Evolutionary conservation across 345 rosid genomes (phyloP).

Genomic region (Syzygium jambos): DNA sequence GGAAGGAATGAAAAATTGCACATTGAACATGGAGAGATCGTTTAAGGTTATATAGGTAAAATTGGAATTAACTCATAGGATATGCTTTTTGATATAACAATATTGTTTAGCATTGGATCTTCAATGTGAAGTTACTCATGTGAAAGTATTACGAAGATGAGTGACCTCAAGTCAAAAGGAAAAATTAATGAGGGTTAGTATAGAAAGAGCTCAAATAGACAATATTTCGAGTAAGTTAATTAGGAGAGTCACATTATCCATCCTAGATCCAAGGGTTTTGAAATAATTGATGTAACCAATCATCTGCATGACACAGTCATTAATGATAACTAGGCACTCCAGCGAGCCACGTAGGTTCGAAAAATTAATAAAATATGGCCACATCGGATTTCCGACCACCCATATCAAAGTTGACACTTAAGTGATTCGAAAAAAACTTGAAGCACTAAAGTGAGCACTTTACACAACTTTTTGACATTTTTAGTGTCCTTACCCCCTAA

Average conservation of each 20-base stretch:
- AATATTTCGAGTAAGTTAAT: background rate
- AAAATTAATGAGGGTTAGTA: background rate
- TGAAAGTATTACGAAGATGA: background rate
- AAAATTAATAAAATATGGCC: too few species aligned
- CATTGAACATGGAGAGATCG: accelerated
- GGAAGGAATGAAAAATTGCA: background rate
- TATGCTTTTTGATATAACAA: background rate
- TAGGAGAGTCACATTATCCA: background rate
- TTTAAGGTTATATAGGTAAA: background rate
- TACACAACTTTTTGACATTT: too few species aligned
- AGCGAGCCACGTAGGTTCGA: too few species aligned
- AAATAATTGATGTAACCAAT: background rate
- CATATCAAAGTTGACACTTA: too few species aligned
- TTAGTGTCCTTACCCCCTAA: background rate
- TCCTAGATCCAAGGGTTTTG: background rate
- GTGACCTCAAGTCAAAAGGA: background rate
- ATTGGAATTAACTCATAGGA: background rate
- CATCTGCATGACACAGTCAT: background rate
- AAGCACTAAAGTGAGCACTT: too few species aligned
- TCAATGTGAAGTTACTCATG: background rate
- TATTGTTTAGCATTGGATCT: background rate
- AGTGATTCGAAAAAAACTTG: too few species aligned
- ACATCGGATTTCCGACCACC: too few species aligned
- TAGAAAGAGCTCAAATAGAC: background rate
- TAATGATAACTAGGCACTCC: too few species aligned